Evolutionary conservation across 1,139 yeast species (phyloP), one percentile per base, ranked within the genome.

Genomic region (Debaryomyces sp.): DNA sequence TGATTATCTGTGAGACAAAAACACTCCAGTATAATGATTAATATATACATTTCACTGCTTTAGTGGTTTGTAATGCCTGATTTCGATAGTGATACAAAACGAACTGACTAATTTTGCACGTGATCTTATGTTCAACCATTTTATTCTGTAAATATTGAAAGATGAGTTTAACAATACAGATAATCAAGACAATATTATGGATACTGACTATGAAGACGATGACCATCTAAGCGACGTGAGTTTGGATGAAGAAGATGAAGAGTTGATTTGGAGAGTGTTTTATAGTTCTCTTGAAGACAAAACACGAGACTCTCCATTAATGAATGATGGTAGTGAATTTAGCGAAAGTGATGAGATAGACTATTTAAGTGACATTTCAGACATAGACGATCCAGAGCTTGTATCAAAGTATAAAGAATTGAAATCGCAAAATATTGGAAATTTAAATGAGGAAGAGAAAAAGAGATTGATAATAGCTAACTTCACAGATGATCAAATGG

Each of bases 401-500:
- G 70, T 73, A 15, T 60, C 60, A 10, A 63, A 63, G 47, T 76
- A 73, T 52, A 57, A 55, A 22, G 61, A 61, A 9, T 56, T 76
- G 23, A 68, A 62, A 44, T 42, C 55, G 6, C 50, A 50, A 13
- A 56, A 54, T n/a, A 56, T 65, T 2, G 68, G 66, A 43, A 55
- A 60, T 33, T 56, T 72, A 39, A 53, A 58, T 8, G 77, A 75
- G 42, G 79, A 74, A 51, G 92, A 86, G 45, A 77, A 81, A 52
- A 78, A 83, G 63, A 78, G 88, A 54, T 61, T 91, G 24, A 70
- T 92, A 53, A 79, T 91, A 53, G 82, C 89, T 21, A 82, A 84
- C 55, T 82, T 94, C 62, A 85, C 87, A 50, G 82, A 81, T n/a
- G 89, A 85, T 35, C 97, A 94, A 62, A 86, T 89, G 86, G 85